Evolutionary conservation across 352 stramenopile genomes (phyloP), one percentile per base, ranked within the genome.

Genomic region (Pythium utonaiense): DNA sequence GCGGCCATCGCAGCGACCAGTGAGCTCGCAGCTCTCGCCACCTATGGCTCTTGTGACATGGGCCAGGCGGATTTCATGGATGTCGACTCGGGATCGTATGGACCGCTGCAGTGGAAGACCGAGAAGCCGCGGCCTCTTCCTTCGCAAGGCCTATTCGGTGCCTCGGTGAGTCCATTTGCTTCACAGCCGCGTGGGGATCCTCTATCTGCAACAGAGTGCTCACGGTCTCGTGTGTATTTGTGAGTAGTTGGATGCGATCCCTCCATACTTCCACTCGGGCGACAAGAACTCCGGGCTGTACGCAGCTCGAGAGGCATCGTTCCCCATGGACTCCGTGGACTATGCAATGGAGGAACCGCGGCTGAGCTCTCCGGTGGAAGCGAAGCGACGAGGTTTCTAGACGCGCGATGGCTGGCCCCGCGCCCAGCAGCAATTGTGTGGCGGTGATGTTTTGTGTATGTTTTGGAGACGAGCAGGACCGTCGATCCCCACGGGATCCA

Each of bases 291-390:
- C 21, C 47, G 10, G 40, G 3, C n/a, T 31, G 41, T 69, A 48
- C 50, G 1, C 45, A 3, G 22, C 54, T 6, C 9, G 59, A 24
- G 55, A 41, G 19, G 50, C 61, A n/a, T 16, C 60, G 27, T 67
- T 62, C 47, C 9, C 41, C 22, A 33, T 66, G 48, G 63, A 70
- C 12, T 22, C 9, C 28, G 42, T 45, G n/a, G 64, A 70, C 33
- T 70, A 70, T 27, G 44, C 36, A 10, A 62, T 70, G 51, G 57
- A 70, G 17, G 64, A 70, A 36, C 47, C 57, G 1, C 34, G 64
- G 6, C 41, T 70, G 42, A 60, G 57, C 28, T 70, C 64, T 3
- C 51, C 64, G 1, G 57, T 70, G 1, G 57, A 66, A 1, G 54
- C 38, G 27, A 38, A 63, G 30, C 62, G 42, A 9, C 5, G 36